Evolutionary conservation across 2,329 filamentous ascomycete genomes (phyloP), one percentile per base, ranked within the genome.

Genomic region (Chaetomium sp.): DNA sequence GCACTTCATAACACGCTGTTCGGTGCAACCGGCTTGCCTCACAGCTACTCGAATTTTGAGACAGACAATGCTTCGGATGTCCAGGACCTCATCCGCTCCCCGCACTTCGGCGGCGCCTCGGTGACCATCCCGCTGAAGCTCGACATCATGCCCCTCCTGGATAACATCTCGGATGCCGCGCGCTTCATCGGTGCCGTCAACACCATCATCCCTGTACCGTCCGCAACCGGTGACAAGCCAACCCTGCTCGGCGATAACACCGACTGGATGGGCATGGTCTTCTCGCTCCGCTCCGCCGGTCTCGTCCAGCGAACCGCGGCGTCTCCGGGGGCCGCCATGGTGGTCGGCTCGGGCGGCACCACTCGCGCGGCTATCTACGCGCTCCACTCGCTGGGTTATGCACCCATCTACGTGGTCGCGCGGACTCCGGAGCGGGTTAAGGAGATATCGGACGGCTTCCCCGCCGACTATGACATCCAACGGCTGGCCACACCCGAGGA

Each of bases 61-160:
- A 96, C 93, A 0, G 85, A 88, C 68, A 78, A 83, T 33, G 85
- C 81, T 10, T 76, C 80, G 7, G 82, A 90, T 42, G 80, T 96
- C 3, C 80, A 81, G 69, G 79, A 85, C 2, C 78, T 92, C 57
- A 88, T 99, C 65, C 85, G 85, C 8, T 79, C 87, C 1, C 80
- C 88, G 1, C 83, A 90, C 70, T 99, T 99, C 74, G 95, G 95
- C 8, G 95, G 95, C 64, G 94, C 92, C 3, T 97, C 93, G 3
- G 92, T 99, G 54, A 99, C 95, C 0, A 98, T 99, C 58, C 95
- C 95, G 0, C 82, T 99, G 62, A 99, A 99, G 79, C 81, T 95
- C 33, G 92, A 96, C 71, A 87, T 98, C 64, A 92, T 96, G 79
- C 82, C 85, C 0, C 78, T 94, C 5, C 81, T 99, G 16, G 93